Base-by-base conservation (phyloP, 768 basidiomycete species). In the Phaeolepiota aurea region DNA sequence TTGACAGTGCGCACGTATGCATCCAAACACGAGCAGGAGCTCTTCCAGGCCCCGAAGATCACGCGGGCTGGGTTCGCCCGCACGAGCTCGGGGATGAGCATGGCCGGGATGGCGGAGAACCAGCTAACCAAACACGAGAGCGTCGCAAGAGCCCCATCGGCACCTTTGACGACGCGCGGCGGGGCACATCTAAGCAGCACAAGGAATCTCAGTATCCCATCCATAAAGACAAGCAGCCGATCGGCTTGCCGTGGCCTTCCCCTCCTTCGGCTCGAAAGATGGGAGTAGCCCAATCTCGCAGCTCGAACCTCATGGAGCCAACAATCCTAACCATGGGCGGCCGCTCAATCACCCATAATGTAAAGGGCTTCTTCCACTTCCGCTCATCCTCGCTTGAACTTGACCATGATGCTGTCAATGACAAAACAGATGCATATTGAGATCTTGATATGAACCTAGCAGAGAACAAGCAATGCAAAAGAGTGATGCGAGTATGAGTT, bases 91-190 rank as follows among this genome's bases (percentile, higher is more conserved):
- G 72, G 69, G 14, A 62, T 83, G 31, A 77, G 74, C 42, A 71
- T 79, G 57, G 71, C 77, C 14, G 70, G 76, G 13, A 73, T 82
- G 71, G 71, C 77, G 13, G 77, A 76, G 48, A 74, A 63, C 56
- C 71, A 76, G 21, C 63, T 85, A 41, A 75, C 71, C 4, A 75
- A 71, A 49, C 78, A 82, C 49, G 82, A 86, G 55, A 85, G 82
- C 38, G 72, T 86, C 69, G 74, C 46, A 76, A 65, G 55, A 74
- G 77, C 44, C 64, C 72, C 20, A 55, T 59, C 22, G 68, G 67
- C 34, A 53, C 65, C 7, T 41, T 53, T 18, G 63, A 64, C 20
- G 52, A 43, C 30, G 41, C 45, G 41, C 51, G 52, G 41, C 48
- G 53, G 41, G 40, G 57, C 10, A 47, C 60, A 7, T 47, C 49